phyloP scores from a whole-genome alignment of 2,329 filamentous ascomycete genomes.

The Zasmidium angulare region DNA sequence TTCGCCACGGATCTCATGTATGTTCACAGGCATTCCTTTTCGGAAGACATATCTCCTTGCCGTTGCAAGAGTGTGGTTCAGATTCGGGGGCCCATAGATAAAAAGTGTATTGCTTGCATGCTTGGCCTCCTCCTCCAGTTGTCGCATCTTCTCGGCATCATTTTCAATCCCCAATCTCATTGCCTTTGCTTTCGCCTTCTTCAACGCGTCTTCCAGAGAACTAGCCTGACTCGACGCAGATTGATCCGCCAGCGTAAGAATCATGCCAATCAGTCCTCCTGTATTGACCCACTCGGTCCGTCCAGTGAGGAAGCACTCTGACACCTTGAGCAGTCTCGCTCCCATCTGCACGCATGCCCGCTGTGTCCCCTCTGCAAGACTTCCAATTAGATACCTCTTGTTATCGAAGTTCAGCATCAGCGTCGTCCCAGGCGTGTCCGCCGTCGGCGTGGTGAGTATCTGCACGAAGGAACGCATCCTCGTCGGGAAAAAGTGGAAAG shows the following conservation, averaged over 20 bases:
- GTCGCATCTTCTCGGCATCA: constrained; percentile 25
- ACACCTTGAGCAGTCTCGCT: constrained; percentile 62
- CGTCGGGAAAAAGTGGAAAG: too few species aligned
- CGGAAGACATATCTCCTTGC: constrained; percentile 83
- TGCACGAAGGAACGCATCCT: constrained; percentile 73
- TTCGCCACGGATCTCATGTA: constrained; percentile 62
- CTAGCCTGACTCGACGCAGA: constrained; percentile 48
- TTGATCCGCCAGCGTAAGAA: constrained; percentile 78
- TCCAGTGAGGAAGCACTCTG: constrained; percentile 82
- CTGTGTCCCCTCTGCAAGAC: constrained; percentile 80
- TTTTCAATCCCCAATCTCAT: constrained; percentile 32
- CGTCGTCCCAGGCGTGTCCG: constrained; percentile 79
- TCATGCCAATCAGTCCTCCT: constrained; percentile 80
- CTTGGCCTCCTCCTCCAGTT: constrained; percentile 32
- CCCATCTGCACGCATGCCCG: constrained; percentile 70
- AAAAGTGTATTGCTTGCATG: constrained; percentile 48
- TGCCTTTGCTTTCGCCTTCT: constrained; percentile 29
- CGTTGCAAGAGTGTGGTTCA: constrained; percentile 78
- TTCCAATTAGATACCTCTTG: constrained; percentile 82
- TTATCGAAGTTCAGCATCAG: constrained; percentile 77
- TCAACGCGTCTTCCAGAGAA: constrained; percentile 45
- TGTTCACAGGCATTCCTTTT: constrained; percentile 71
- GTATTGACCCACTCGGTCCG: constrained; percentile 70
- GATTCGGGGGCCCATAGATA: constrained; percentile 79
- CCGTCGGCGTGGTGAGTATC: constrained; percentile 77